A percentile compares a stretch with the other conserved stretches of the same genome.
These are phyloP conservation scores for Ustilago lituana DNA, from an alignment of 1,284 basidiomycete genomes.

Conservation along the genomic window DNA sequence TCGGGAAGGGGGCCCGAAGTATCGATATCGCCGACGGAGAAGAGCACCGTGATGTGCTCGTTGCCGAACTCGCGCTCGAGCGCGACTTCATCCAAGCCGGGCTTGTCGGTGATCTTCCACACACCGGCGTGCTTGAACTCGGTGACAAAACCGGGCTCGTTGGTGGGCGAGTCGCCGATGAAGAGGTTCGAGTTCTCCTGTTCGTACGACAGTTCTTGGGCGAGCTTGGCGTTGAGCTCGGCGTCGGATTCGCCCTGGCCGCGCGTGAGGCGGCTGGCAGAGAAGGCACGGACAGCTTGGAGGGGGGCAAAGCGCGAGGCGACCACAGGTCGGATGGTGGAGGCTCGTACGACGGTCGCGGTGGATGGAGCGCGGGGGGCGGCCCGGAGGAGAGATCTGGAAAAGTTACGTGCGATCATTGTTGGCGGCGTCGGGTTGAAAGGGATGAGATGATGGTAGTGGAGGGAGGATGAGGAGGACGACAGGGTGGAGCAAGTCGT, in stretches of 20 bases:
- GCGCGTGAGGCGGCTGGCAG: conserved; percentile 1
- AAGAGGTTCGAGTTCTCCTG: conserved; percentile 70
- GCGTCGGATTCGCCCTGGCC: conserved; percentile 74
- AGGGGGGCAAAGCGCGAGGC: neutral
- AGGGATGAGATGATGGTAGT: conserved; percentile 1
- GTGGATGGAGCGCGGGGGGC: conserved; percentile 8
- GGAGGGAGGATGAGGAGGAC: too few species aligned
- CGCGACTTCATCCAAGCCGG: conserved; percentile 83
- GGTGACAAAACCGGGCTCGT: conserved; percentile 79
- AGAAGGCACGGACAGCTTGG: conserved; percentile 15
- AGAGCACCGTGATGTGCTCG: conserved; percentile 72
- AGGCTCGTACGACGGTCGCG: too few species aligned
- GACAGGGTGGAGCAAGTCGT: neutral
- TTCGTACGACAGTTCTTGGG: conserved; percentile 87
- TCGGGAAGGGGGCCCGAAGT: conserved; percentile 41
- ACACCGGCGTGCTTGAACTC: conserved; percentile 78
- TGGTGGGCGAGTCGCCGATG: conserved; percentile 59
- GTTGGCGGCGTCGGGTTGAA: neutral
- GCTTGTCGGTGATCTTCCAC: conserved; percentile 81
- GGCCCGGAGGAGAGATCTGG: conserved; percentile 17
- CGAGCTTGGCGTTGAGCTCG: conserved; percentile 78
- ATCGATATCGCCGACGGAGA: conserved; percentile 64
- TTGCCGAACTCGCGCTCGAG: conserved; percentile 87
- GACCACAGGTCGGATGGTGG: too few species aligned
- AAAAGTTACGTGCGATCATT: conserved; percentile 30